Percentiles rank a stretch among this genome's conserved stretches.
Conservation (phyloP, 179 eudicot species). For the Heliamphora pulchella region DNA sequence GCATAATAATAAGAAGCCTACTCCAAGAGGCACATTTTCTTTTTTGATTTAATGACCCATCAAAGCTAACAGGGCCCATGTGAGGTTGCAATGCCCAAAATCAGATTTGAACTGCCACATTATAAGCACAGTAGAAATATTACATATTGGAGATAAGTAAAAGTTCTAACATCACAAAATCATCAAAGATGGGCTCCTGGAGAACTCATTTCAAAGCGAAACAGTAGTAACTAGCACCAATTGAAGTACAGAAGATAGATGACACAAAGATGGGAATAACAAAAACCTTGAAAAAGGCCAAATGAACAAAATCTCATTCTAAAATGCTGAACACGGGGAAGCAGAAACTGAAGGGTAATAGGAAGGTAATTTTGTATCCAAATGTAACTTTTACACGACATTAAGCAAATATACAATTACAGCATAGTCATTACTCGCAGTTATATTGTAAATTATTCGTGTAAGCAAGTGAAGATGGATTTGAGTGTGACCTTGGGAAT, state of each 20-base stretch:
- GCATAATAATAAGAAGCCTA: neutral
- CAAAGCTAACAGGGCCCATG: neutral
- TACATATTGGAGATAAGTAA: neutral
- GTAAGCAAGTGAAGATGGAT: too few species aligned
- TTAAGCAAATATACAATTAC: too few species aligned
- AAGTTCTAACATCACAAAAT: neutral
- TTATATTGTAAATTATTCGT: too few species aligned
- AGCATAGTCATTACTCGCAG: too few species aligned
- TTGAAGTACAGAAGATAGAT: neutral
- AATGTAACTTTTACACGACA: too few species aligned
- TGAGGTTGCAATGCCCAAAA: neutral
- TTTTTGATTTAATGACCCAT: neutral
- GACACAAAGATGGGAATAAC: too few species aligned
- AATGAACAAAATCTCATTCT: too few species aligned
- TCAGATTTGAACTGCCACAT: neutral
- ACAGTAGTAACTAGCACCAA: neutral
- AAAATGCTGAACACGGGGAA: too few species aligned
- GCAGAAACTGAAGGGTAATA: too few species aligned
- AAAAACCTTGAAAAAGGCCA: too few species aligned
- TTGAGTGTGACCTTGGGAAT: too few species aligned
- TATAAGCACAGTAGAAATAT: neutral
- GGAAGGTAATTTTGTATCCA: too few species aligned
- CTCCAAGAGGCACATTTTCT: neutral
- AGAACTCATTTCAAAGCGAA: neutral
- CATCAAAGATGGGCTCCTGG: neutral